Base-by-base conservation (phyloP, 2,329 filamentous ascomycete genomes). In the Cladosporium sp. region DNA sequence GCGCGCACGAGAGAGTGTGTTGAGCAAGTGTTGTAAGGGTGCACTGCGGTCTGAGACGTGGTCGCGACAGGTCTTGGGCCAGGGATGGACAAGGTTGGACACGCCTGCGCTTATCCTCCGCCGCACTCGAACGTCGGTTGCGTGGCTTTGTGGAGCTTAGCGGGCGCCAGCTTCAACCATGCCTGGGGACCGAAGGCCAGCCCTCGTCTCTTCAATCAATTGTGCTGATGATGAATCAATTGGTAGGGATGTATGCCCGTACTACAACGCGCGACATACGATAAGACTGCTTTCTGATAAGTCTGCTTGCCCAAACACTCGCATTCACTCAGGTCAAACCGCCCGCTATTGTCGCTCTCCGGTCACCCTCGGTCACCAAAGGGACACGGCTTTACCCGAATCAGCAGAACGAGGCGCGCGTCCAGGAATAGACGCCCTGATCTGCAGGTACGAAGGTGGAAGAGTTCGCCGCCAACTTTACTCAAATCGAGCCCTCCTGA, bases 101-200 rank as follows among this genome's bases (percentile, higher is more conserved):
- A 19, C 20, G 38, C 38, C 34, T 15, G 38, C 51, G 37, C 38
- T 37, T 45, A 45, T 45, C 42, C 42, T 28, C 42, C 42, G 22
- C 42, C 42, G 42, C 42, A 15, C 20, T 45, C 14, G 42, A 45
- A 25, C 42, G 22, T 28, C 42, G 40, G 51, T 54, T 54, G 51
- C 51, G 51, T 54, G 51, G 51, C 51, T 54, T 54, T 54, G 51
- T 54, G 51, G 50, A 52, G 50, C 50, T 52, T 52, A 52, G 50
- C 43, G 38, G 30, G 30, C 30, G 22, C 19, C 19, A 45, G 14
- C 30, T 34, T 34, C 30, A 28, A n/a, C 22, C 11, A 8, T 20
- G 12, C 22, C 14, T 28, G 42, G 42, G 42, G 40, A 25, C 8
- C 8, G 30, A 3, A 25, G 30, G 30, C 30, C 30, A 34, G 30